Conservation (phyloP, 345 rosid genomes). For the Hevea brasiliensis region DNA sequence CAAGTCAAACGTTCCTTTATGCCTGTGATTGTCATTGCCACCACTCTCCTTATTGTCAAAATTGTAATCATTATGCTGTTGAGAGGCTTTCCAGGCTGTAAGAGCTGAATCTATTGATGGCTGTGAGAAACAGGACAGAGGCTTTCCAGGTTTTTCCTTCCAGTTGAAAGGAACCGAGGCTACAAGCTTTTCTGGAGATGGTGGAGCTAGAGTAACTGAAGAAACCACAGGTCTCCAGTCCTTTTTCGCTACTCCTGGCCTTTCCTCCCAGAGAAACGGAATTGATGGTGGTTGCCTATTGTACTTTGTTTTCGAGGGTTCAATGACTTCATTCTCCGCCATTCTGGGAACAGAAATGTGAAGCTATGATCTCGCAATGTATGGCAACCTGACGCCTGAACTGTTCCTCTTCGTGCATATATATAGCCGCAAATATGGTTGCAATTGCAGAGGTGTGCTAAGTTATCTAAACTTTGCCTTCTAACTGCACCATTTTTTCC, state of each 20-base stretch:
- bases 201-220: slow-evolving; percentile 31
- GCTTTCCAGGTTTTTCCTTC: slow-evolving; percentile 78
- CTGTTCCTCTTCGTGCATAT: background rate
- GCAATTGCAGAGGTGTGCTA: slow-evolving; percentile 4
- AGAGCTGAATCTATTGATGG: slow-evolving; percentile 14
- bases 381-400: background rate
- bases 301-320: slow-evolving; percentile 35
- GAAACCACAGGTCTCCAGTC: slow-evolving; percentile 58
- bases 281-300: slow-evolving; percentile 65
- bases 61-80: background rate
- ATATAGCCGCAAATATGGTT: background rate
- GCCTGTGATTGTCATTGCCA: slow-evolving; percentile 16
- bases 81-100: too few species aligned
- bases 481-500: slow-evolving; percentile 11
- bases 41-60: slow-evolving; percentile 17
- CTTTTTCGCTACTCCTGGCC: slow-evolving; percentile 72
- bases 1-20: slow-evolving; percentile 19
- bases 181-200: slow-evolving; percentile 57
- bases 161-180: slow-evolving; percentile 70
- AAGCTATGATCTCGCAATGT: background rate
- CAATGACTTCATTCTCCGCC: slow-evolving; percentile 28
- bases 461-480: slow-evolving; percentile 1
- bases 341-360: slow-evolving; percentile 16
- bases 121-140: slow-evolving; percentile 40
- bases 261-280: slow-evolving; percentile 84